These are phyloP conservation scores for Candida ulmi DNA, from an alignment of 805 yeast species.

Conservation along the genomic window DNA sequence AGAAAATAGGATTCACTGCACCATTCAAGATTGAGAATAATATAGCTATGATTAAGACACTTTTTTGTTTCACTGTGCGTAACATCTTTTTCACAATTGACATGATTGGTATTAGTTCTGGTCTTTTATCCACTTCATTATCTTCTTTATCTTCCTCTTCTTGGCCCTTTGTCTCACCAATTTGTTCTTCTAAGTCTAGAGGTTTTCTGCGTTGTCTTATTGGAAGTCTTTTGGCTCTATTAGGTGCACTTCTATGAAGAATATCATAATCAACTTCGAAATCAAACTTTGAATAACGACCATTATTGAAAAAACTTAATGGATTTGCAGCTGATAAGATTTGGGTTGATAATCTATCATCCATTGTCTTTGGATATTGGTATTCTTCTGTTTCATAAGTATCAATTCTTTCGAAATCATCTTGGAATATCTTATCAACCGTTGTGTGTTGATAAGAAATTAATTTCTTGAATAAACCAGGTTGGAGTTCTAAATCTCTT, in stretches of 20 bases:
- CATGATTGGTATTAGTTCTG: conserved; percentile 22
- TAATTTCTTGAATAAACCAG: conserved; percentile 15
- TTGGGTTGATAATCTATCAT: conserved; percentile 12
- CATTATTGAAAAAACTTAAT: conserved; percentile 10
- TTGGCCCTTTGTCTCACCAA: background rate
- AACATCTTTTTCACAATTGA: conserved; percentile 26
- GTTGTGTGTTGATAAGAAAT: conserved; percentile 14
- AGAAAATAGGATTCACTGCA: conserved; percentile 66
- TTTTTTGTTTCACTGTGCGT: conserved; percentile 20
- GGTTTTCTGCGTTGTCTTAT: no score
- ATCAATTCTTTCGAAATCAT: background rate
- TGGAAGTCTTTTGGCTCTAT: no score
- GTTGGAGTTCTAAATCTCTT: conserved; percentile 22
- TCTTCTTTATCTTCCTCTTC: conserved; percentile 1
- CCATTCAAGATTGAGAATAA: conserved; percentile 51
- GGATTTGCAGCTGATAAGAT: conserved; percentile 18
- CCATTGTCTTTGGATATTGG: background rate
- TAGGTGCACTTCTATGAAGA: no score
- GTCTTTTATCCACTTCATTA: conserved; percentile 13
- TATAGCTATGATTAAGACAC: conserved; percentile 43
- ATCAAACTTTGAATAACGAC: background rate
- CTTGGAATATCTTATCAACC: background rate
- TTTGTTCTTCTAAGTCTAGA: background rate
- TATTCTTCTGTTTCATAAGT: background rate
- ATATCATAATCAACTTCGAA: conserved; percentile 3